Evolutionary conservation across 805 yeast species (phyloP).

Genomic region (Candida ponderosae): DNA sequence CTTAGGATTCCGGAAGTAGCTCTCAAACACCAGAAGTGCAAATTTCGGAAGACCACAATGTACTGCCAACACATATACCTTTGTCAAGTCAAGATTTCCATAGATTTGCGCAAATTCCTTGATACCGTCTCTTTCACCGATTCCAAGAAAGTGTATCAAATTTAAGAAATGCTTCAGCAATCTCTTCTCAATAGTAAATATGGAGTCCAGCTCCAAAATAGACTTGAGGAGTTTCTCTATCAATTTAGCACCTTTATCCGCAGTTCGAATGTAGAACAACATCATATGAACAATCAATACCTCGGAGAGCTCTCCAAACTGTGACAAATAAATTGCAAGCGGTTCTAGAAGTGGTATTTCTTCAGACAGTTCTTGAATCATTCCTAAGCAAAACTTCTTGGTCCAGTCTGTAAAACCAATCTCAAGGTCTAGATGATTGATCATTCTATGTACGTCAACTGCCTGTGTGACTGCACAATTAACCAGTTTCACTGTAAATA

Average conservation of each 20-base stretch:
- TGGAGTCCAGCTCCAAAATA: background rate
- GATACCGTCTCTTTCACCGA: conserved; percentile 13
- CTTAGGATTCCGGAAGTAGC: conserved; percentile 10
- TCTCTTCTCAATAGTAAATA: background rate
- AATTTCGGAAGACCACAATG: conserved; percentile 17
- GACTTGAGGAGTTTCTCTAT: conserved; percentile 4
- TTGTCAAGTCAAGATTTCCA: conserved; percentile 10
- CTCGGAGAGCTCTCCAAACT: conserved; percentile 17
- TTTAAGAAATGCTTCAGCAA: conserved; percentile 13
- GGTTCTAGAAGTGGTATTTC: background rate
- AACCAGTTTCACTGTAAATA: conserved; percentile 8
- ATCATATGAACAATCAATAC: conserved; percentile 21
- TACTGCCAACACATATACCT: conserved; percentile 15
- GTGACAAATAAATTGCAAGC: conserved; percentile 4
- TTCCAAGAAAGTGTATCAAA: conserved; percentile 20
- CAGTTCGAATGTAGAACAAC: conserved; percentile 16
- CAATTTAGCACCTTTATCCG: conserved; percentile 9
- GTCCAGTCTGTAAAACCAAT: conserved; percentile 7
- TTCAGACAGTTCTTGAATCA: conserved; percentile 3
- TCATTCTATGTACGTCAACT: background rate
- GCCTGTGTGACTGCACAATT: background rate
- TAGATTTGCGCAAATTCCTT: conserved; percentile 13
- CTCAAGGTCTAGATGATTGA: background rate
- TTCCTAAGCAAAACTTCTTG: conserved; percentile 3
- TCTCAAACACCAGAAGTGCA: conserved; percentile 30